These are phyloP conservation scores for Ustilago shanxiensis DNA, from an alignment of 1,284 basidiomycete genomes.

Conservation along the genomic window DNA sequence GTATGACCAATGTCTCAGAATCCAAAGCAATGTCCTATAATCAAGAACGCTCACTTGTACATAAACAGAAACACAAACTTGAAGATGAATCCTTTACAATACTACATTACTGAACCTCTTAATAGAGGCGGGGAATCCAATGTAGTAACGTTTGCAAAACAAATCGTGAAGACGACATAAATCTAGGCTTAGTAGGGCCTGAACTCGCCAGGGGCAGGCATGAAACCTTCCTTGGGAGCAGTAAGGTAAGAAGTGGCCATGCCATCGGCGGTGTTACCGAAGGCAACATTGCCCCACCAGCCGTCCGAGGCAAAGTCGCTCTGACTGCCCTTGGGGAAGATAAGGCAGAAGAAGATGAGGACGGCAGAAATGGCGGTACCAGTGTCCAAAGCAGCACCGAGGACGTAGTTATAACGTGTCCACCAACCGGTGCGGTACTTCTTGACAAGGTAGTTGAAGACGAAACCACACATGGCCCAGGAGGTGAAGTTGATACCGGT, in stretches of 20 bases:
- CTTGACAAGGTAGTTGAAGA: conserved; percentile 70
- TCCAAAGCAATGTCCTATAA: no score
- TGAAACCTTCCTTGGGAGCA: conserved; percentile 29
- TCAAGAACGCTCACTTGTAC: neutral
- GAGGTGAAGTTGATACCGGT: conserved; percentile 66
- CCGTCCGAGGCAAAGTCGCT: conserved; percentile 36
- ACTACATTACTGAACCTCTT: conserved; percentile 2
- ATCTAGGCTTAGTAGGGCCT: conserved; percentile 26
- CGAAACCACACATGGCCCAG: conserved; percentile 73
- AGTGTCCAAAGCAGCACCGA: conserved; percentile 70
- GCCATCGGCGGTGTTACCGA: conserved; percentile 50
- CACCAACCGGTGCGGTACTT: conserved; percentile 69
- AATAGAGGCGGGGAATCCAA: neutral
- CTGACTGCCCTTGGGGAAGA: conserved; percentile 41
- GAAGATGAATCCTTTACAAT: neutral
- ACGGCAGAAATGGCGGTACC: conserved; percentile 68
- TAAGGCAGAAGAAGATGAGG: conserved; percentile 54
- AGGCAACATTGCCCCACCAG: conserved; percentile 67
- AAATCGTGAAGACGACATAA: neutral
- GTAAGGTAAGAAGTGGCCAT: conserved; percentile 21
- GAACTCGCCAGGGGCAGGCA: conserved; percentile 27
- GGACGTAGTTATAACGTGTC: conserved; percentile 71
- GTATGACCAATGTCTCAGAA: no score
- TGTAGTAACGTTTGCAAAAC: conserved; percentile 10
- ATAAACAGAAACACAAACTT: neutral